Conservation (phyloP, 345 rosid genomes). For the Draba incana region DNA sequence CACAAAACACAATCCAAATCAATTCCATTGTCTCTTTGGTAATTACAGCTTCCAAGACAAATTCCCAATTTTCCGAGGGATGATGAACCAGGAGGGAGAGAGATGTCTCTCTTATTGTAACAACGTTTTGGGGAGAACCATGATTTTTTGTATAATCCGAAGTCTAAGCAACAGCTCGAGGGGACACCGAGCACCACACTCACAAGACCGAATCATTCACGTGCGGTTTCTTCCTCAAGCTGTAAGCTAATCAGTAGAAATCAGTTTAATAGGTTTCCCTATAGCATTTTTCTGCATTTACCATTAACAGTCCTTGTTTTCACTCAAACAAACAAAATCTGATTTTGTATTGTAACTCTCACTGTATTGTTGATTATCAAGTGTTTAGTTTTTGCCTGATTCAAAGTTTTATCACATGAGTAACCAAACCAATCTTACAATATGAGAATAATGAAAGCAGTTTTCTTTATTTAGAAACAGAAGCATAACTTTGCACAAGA, state of each 20-base stretch:
- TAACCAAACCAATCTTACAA: not conserved
- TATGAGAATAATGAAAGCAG: constrained; percentile 19
- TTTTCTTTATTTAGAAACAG: constrained; percentile 25
- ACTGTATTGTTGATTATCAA: not conserved
- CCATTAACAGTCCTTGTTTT: constrained; percentile 23
- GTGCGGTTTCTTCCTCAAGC: constrained; percentile 27
- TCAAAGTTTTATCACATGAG: not conserved
- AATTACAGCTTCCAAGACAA: constrained; percentile 23
- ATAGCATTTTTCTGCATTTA: constrained; percentile 15
- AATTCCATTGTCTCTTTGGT: constrained; percentile 5
- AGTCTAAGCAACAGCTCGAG: constrained; percentile 27
- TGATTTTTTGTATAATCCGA: constrained; percentile 30
- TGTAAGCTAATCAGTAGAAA: constrained; percentile 16
- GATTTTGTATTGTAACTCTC: constrained; percentile 14
- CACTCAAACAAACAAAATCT: constrained; percentile 8
- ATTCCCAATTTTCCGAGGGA: not conserved
- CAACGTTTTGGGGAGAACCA: constrained; percentile 18
- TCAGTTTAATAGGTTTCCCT: not conserved
- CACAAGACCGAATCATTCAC: constrained; percentile 27
- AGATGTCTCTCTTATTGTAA: constrained; percentile 17
- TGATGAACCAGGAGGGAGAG: constrained; percentile 16
- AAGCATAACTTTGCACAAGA: constrained; percentile 30
- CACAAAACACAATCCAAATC: not conserved
- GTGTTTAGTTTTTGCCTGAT: not conserved
- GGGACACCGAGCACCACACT: constrained; percentile 5